A percentile compares a stretch with the other conserved stretches of the same genome.
These are phyloP conservation scores for Camelina laxa DNA, from an alignment of 345 rosid genomes.

Conservation along the genomic window DNA sequence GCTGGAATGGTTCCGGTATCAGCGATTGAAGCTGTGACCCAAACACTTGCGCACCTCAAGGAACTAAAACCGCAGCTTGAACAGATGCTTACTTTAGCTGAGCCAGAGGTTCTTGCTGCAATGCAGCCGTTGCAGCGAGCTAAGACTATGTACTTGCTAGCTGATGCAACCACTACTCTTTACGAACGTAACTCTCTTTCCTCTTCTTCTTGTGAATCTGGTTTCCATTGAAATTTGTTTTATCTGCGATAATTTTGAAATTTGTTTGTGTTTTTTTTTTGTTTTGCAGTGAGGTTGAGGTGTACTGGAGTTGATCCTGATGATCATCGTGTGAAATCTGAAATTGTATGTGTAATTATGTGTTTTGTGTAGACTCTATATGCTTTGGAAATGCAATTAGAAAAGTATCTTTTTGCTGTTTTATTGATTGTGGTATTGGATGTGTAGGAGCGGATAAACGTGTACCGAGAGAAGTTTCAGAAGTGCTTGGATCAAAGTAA, in stretches of 20 bases:
- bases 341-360: conserved; percentile 61
- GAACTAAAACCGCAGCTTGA: conserved; percentile 59
- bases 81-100: conserved; percentile 58
- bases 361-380: conserved; percentile 14
- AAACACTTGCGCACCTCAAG: conserved; percentile 51
- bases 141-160: conserved; percentile 61
- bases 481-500: conserved; percentile 60
- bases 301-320: conserved; percentile 77
- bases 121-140: conserved; percentile 80
- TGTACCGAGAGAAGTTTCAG: conserved; percentile 74
- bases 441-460: conserved; percentile 70
- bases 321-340: conserved; percentile 85
- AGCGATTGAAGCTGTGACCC: conserved; percentile 67
- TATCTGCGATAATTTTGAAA: not conserved
- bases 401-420: not conserved
- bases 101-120: conserved; percentile 66
- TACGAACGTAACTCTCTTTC: conserved; percentile 52
- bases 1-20: conserved; percentile 59
- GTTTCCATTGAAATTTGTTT: conserved; percentile 14
- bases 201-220: not conserved
- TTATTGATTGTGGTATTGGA: conserved; percentile 5
- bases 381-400: not conserved
- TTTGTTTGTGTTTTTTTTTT: conserved; percentile 6
- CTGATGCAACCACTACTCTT: conserved; percentile 72
- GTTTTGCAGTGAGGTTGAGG: conserved; percentile 77